Percentiles rank a stretch among this genome's conserved stretches.
Conservation (phyloP, 257 asterid genomes). For the Solanum lycopersicoides region DNA sequence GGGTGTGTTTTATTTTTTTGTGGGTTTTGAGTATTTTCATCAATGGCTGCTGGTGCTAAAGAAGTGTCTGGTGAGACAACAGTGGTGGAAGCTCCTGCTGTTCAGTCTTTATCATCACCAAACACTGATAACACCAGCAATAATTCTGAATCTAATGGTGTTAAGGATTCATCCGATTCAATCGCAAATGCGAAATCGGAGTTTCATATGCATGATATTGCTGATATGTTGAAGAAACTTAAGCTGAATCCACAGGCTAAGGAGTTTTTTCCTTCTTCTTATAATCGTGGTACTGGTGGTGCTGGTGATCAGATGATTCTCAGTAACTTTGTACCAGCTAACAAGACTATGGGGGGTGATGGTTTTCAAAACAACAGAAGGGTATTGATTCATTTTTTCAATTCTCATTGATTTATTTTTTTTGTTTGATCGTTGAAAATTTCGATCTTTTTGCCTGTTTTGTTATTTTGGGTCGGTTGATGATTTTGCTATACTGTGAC, state of each 20-base stretch:
- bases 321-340: slow-evolving; percentile 23
- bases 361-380: background rate
- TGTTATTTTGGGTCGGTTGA: background rate
- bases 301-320: slow-evolving; percentile 32
- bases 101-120: slow-evolving; percentile 8
- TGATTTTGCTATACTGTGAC: background rate
- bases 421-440: background rate
- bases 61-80: slow-evolving; percentile 67
- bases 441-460: background rate
- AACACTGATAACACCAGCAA: slow-evolving; percentile 8
- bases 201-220: slow-evolving; percentile 51
- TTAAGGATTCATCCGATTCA: slow-evolving; percentile 28
- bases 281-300: background rate
- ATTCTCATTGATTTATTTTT: background rate
- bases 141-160: slow-evolving; percentile 15
- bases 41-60: slow-evolving; percentile 80
- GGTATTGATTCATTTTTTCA: background rate
- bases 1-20: background rate
- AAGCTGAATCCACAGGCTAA: slow-evolving; percentile 87
- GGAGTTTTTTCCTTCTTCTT: slow-evolving; percentile 79
- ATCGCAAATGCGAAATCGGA: slow-evolving; percentile 39
- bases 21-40: slow-evolving; percentile 8
- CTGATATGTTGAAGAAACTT: slow-evolving; percentile 57
- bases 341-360: background rate
- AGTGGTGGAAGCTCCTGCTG: slow-evolving; percentile 42